Conservation (phyloP, 768 basidiomycete genomes). For the Myochromella boudieri region DNA sequence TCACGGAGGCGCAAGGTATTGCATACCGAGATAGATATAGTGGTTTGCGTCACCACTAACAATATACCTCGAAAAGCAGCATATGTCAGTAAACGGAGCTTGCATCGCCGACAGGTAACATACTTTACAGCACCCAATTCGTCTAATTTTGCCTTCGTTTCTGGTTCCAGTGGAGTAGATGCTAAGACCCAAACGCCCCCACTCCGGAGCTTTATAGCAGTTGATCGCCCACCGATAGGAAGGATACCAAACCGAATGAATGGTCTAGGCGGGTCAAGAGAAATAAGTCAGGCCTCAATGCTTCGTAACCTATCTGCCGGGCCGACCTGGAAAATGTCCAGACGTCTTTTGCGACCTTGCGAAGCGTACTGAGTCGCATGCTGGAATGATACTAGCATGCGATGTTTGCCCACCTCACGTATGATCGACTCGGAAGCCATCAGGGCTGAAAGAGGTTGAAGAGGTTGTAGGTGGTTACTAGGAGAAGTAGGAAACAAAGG, state of each 20-base stretch:
- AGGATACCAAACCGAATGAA: constrained; percentile 63
- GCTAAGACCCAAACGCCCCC: constrained; percentile 77
- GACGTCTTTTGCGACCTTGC: constrained; percentile 40
- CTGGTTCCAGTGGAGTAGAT: constrained; percentile 63
- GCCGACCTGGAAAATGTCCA: constrained; percentile 63
- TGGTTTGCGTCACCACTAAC: constrained; percentile 56
- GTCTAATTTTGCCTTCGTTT: constrained; percentile 60
- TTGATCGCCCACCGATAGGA: constrained; percentile 77
- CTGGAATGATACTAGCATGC: neutral
- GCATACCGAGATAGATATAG: constrained; percentile 53
- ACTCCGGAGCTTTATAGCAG: constrained; percentile 64
- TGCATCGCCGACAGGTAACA: constrained; percentile 12
- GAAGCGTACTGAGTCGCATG: constrained; percentile 1
- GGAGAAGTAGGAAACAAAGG: no score
- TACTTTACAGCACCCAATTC: constrained; percentile 69
- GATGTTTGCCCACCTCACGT: constrained; percentile 37
- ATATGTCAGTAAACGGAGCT: neutral
- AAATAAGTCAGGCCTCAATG: neutral
- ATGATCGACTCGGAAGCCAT: constrained; percentile 40
- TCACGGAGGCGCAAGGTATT: constrained; percentile 13
- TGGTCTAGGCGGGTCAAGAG: constrained; percentile 35
- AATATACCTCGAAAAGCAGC: constrained; percentile 42
- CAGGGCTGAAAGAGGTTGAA: no score
- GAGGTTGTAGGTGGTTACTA: no score
- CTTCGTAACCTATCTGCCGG: no score